Conservation (phyloP, 441 rosid genomes). For the Gossypium davidsonii region DNA sequence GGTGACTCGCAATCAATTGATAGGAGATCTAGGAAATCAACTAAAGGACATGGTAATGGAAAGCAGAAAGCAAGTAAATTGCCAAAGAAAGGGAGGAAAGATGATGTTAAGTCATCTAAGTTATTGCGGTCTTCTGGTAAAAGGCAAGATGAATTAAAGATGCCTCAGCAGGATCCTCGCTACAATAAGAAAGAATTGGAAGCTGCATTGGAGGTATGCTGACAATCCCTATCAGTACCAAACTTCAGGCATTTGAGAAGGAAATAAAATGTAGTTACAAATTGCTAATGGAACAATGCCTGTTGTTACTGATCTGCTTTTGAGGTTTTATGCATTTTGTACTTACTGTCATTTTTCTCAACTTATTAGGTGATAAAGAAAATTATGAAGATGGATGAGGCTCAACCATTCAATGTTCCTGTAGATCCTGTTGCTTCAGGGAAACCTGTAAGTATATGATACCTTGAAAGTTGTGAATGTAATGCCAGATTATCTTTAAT, state of each 20-base stretch:
- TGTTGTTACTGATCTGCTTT: background rate
- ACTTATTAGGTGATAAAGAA: slow-evolving; percentile 39
- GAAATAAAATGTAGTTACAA: background rate
- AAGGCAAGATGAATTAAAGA: slow-evolving; percentile 19
- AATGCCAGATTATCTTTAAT: background rate
- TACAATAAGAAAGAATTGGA: slow-evolving; percentile 39
- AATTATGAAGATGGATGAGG: slow-evolving; percentile 59
- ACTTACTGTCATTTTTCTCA: slow-evolving; percentile 1
- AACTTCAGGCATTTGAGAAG: slow-evolving; percentile 8
- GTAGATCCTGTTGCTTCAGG: slow-evolving; percentile 44
- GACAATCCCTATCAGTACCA: background rate
- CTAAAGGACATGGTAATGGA: slow-evolving; percentile 20
- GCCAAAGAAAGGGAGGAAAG: slow-evolving; percentile 22
- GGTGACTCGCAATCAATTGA: slow-evolving; percentile 20
- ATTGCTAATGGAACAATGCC: background rate
- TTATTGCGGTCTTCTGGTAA: slow-evolving; percentile 25
- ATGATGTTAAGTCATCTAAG: slow-evolving; percentile 25
- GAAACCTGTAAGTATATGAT: slow-evolving; percentile 37
- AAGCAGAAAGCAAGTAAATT: slow-evolving; percentile 23
- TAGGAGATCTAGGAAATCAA: slow-evolving; percentile 15
- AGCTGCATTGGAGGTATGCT: slow-evolving; percentile 37
- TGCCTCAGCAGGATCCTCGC: slow-evolving; percentile 18
- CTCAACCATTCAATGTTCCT: slow-evolving; percentile 40
- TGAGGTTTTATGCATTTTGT: background rate
- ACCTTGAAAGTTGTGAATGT: background rate